These are phyloP conservation scores for Aschersonia sp. DNA, from an alignment of 2,329 filamentous ascomycete genomes.

Conservation along the genomic window DNA sequence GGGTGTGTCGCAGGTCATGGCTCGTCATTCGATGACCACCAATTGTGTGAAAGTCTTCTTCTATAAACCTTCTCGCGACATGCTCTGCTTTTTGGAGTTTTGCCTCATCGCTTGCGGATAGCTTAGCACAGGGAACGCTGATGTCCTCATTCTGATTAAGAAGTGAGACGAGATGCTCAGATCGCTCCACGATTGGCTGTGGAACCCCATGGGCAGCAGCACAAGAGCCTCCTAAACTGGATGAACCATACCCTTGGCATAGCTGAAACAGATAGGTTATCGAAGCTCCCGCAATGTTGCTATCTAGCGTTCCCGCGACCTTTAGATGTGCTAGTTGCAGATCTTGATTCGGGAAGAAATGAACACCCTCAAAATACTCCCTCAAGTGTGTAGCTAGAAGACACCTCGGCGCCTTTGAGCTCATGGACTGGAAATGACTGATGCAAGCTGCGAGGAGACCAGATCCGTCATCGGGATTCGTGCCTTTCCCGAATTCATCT, in stretches of 20 bases:
- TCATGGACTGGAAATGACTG: constrained; percentile 36
- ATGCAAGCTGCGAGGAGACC: constrained; percentile 44
- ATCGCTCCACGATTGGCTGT: constrained; percentile 53
- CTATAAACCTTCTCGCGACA: constrained; percentile 43
- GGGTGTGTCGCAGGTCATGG: not conserved
- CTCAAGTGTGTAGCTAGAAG: constrained; percentile 50
- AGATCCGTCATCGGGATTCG: constrained; percentile 40
- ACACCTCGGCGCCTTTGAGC: constrained; percentile 35
- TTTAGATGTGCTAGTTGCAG: constrained; percentile 59
- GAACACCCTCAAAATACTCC: constrained; percentile 56
- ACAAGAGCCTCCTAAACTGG: constrained; percentile 77
- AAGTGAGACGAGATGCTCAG: constrained; percentile 57
- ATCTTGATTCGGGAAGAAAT: constrained; percentile 32
- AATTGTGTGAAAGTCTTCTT: constrained; percentile 7
- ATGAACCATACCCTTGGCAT: constrained; percentile 51
- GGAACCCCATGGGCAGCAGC: constrained; percentile 79
- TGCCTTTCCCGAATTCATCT: constrained; percentile 74
- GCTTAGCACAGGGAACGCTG: constrained; percentile 51
- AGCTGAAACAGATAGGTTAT: constrained; percentile 63
- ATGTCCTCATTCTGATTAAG: constrained; percentile 63
- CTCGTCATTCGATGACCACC: not conserved
- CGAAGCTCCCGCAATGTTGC: constrained; percentile 38
- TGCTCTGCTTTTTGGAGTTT: constrained; percentile 53
- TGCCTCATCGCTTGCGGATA: constrained; percentile 48
- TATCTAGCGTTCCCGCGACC: constrained; percentile 41